Base-by-base conservation (phyloP, 345 rosid species). In the Camelina sativa region DNA sequence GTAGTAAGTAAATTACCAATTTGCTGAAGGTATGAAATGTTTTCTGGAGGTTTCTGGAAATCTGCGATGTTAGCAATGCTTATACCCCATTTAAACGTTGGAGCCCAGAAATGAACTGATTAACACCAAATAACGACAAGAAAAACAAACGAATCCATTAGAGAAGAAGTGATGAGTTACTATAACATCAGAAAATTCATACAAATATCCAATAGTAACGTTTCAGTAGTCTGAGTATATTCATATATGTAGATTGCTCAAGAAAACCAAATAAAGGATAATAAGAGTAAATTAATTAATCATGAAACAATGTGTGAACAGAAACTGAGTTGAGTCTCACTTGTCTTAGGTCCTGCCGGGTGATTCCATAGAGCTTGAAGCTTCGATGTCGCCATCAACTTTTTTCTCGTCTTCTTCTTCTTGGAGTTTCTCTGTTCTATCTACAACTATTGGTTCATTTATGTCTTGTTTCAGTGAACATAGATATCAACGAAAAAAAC, bases 301-400 rank as follows among this genome's bases (percentile, higher is more conserved):
- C 8, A 3, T 3, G 22, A 35, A 71, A 40, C 10, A 57, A n/a
- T 51, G 51, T 60, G 40, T 37, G 28, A 62, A 30, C 0, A 16
- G 63, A 54, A 47, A 16, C 8, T 3, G 75, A 70, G 72, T 68
- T 6, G 17, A 81, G 4, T 25, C 89, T 83, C 54, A 89, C 97
- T 89, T 76, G 98, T 93, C 76, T 91, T 89, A 44, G 98, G 98
- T 65, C 98, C 98, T 1, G 98, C 98, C 0, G 93, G 98, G 73
- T 90, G 97, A 81, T 87, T 92, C 98, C 97, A 92, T 12, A 90
- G 82, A 64, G 97, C 91, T 76, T 91, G 88, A 22, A 93, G 87
- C 89, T 88, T 91, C 20, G 98, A 89, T 7, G 87, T 37, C 55
- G 89, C 86, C 98, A 88, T 90, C 56, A 37, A 37, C 35, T 19